These are phyloP conservation scores for Speleostelium caveatum DNA, from an alignment of 78 protist genomes.

Conservation along the genomic window DNA sequence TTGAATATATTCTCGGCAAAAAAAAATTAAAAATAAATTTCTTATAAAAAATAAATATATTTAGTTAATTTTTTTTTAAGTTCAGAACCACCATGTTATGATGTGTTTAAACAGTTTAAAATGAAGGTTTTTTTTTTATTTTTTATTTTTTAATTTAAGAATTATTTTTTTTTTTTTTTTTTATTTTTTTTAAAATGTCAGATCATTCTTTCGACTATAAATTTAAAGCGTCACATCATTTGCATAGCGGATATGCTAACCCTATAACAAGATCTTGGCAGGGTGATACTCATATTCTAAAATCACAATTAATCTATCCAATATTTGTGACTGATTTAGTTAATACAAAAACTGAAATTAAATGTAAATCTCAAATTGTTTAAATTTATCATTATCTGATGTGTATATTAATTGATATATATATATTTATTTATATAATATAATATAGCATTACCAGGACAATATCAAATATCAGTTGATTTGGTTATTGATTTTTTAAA, in stretches of 20 bases:
- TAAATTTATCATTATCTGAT: too few species aligned
- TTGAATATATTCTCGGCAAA: too few species aligned
- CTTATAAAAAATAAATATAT: too few species aligned
- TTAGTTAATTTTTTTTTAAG: too few species aligned
- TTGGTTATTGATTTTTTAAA: conserved; percentile 35
- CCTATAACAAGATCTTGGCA: conserved; percentile 81
- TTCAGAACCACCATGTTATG: neutral
- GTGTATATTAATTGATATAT: neutral
- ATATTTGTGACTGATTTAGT: conserved; percentile 70
- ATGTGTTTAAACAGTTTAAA: too few species aligned
- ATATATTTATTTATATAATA: neutral
- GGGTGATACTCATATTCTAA: conserved; percentile 60
- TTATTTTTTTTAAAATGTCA: neutral
- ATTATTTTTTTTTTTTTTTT: too few species aligned
- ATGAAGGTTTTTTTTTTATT: neutral
- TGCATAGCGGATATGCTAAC: conserved; percentile 79
- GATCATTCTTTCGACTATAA: neutral
- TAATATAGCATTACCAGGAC: conserved; percentile 73
- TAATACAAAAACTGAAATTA: conserved; percentile 66
- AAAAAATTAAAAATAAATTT: too few species aligned
- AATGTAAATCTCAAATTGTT: conserved; percentile 44
- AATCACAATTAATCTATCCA: conserved; percentile 85
- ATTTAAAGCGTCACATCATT: conserved; percentile 24
- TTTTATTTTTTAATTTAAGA: too few species aligned
- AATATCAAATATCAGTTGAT: conserved; percentile 74